Evolutionary conservation across 2,329 filamentous ascomycete genomes (phyloP).

Genomic region (Colletotrichum sp.): DNA sequence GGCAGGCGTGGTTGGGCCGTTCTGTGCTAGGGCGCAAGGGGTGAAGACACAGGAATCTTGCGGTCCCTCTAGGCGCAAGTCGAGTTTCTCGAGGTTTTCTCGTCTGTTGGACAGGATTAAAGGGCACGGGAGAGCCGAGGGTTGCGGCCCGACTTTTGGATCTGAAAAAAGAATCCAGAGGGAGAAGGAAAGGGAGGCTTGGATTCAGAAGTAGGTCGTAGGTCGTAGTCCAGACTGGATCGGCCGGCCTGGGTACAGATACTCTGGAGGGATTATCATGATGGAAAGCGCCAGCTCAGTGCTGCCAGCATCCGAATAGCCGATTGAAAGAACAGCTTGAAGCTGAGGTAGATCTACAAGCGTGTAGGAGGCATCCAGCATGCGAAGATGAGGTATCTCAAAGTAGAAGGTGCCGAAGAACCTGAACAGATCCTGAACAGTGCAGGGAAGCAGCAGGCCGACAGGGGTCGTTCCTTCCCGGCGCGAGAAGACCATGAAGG

Average conservation of each 20-base stretch:
- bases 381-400: neutral
- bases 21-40: constrained; percentile 10
- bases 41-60: neutral
- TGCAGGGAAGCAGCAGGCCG: neutral
- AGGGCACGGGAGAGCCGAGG: constrained; percentile 9
- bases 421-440: neutral
- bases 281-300: neutral
- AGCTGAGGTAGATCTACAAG: neutral
- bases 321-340: neutral
- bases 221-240: neutral
- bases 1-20: neutral
- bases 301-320: neutral
- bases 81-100: constrained; percentile 1
- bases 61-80: constrained; percentile 6
- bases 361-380: neutral
- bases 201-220: neutral
- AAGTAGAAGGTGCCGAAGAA: neutral
- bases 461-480: constrained; percentile 1
- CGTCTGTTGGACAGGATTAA: constrained; percentile 18
- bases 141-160: neutral
- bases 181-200: constrained; percentile 17
- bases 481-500: neutral
- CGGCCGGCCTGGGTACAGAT: neutral
- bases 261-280: neutral
- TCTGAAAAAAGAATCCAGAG: constrained; percentile 14